Evolutionary conservation across 495 filamentous ascomycete genomes (phyloP), one percentile per base, ranked within the genome.

Genomic region (Aspergillus funiculosus): DNA sequence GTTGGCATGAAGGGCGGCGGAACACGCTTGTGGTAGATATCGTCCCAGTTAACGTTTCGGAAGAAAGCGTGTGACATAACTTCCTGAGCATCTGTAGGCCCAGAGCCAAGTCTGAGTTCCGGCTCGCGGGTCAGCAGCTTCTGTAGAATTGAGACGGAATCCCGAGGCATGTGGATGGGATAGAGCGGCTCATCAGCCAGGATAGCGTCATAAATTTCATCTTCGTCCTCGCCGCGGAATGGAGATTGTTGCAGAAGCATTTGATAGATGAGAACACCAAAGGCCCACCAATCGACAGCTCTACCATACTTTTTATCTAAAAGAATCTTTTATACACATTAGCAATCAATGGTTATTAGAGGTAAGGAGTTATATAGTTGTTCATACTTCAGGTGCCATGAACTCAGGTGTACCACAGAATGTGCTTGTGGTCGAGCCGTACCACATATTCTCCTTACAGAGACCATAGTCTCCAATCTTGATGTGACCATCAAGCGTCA

Each of bases 221-320:
- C 92, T 61, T 99, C 92, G 60, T 99, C 92, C 62, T 99, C 92
- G 58, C 92, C 92, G 60, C 92, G 85, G 86, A 99, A 99, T 3
- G 92, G 92, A 18, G 90, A 96, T 61, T 99, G 92, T 59, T 99
- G 92, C 29, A 99, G 80, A 31, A 99, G 82, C 92, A 99, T 99
- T 71, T 99, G 92, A 66, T 99, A 99, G 51, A 99, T 99, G 48
- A 99, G 73, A 25, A 99, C 92, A 57, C 92, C 92, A 64, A 99
- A 99, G n/a, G 92, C 92, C 92, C 92, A 99, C 92, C 92, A 99
- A 64, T 99, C 92, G 46, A 99, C 92, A n/a, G 92, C 90, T 39
- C 92, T 82, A 28, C 91, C 92, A 62, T 97, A 99, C 62, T 94
- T 95, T 75, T 97, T 97, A 66, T 99, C 92, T 45, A 99, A 77